These are phyloP conservation scores for Spencermartinsiella ligniputridi DNA, from an alignment of 1,139 yeast species.

Conservation along the genomic window DNA sequence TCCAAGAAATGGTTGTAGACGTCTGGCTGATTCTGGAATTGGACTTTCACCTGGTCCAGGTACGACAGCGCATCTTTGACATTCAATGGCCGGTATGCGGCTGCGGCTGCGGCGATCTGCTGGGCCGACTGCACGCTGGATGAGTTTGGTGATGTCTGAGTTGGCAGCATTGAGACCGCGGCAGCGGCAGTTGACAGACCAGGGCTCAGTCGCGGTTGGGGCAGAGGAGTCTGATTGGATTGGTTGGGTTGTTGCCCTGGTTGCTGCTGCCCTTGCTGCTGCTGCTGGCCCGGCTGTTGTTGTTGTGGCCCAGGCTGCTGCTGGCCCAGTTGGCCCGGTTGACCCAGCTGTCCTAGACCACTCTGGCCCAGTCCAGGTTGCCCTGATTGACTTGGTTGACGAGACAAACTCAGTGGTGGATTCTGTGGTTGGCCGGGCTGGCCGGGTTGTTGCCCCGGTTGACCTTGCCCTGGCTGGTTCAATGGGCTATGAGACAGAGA, in stretches of 20 bases:
- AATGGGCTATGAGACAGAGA: neutral
- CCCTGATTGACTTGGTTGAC: neutral
- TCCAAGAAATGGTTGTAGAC: slow-evolving; percentile 94
- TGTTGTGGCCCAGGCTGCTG: slow-evolving; percentile 9
- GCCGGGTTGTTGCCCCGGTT: slow-evolving; percentile 14
- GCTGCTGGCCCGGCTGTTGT: slow-evolving; percentile 21
- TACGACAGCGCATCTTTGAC: slow-evolving; percentile 95
- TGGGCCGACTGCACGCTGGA: slow-evolving; percentile 22
- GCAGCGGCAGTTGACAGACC: slow-evolving; percentile 6
- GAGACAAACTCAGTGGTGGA: neutral
- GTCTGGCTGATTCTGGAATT: slow-evolving; percentile 87
- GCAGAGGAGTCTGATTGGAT: slow-evolving; percentile 13
- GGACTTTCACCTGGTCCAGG: slow-evolving; percentile 91
- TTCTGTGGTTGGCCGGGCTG: slow-evolving; percentile 13
- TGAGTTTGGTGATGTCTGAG: slow-evolving; percentile 22
- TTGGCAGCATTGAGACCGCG: slow-evolving; percentile 8
- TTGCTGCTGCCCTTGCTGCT: slow-evolving; percentile 22
- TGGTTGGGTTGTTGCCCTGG: neutral
- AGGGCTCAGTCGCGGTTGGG: slow-evolving; percentile 12
- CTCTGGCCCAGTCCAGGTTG: slow-evolving; percentile 1
- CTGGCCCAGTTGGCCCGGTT: slow-evolving; percentile 9
- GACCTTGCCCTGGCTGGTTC: slow-evolving; percentile 12
- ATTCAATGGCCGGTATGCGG: slow-evolving; percentile 78
- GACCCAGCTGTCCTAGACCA: neutral
- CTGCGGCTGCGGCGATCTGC: slow-evolving; percentile 24